Conservation (phyloP, 345 rosid species). For the Jatropha curcas region DNA sequence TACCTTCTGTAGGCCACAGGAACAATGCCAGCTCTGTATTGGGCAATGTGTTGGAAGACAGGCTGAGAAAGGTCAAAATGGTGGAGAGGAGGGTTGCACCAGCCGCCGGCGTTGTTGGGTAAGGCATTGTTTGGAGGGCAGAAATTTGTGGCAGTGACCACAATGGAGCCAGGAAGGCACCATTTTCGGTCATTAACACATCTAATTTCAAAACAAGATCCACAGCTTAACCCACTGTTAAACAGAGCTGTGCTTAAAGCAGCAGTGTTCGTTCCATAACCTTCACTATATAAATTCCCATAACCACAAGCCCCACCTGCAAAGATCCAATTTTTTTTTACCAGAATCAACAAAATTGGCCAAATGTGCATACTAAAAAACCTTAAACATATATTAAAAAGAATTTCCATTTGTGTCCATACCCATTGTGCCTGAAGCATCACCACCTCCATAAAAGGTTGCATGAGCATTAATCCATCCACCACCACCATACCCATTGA, state of each 20-base stretch:
- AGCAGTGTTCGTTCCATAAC: constrained; percentile 33
- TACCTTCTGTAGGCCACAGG: constrained; percentile 29
- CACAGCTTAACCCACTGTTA: constrained; percentile 29
- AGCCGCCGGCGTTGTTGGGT: constrained; percentile 29
- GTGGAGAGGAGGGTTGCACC: constrained; percentile 32
- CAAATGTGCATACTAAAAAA: not conserved
- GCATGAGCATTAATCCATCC: constrained; percentile 28
- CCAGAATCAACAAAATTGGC: not conserved
- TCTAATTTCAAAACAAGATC: constrained; percentile 27
- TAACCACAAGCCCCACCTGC: constrained; percentile 34
- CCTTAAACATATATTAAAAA: not conserved
- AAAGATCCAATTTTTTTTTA: not conserved
- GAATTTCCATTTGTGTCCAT: not conserved
- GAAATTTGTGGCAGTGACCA: constrained; percentile 33
- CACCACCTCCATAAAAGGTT: constrained; percentile 34
- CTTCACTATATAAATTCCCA: constrained; percentile 30
- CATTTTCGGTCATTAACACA: constrained; percentile 21
- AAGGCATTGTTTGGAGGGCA: constrained; percentile 35
- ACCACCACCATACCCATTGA: constrained; percentile 43
- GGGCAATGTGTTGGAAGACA: constrained; percentile 30
- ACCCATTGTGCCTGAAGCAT: constrained; percentile 39
- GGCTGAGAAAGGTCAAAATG: constrained; percentile 33
- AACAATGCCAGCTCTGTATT: constrained; percentile 27
- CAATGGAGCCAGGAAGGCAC: constrained; percentile 33
- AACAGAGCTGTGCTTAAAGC: constrained; percentile 32